phyloP scores from a whole-genome alignment of 257 asterid genomes.

The Gynochthodes officinalis region DNA sequence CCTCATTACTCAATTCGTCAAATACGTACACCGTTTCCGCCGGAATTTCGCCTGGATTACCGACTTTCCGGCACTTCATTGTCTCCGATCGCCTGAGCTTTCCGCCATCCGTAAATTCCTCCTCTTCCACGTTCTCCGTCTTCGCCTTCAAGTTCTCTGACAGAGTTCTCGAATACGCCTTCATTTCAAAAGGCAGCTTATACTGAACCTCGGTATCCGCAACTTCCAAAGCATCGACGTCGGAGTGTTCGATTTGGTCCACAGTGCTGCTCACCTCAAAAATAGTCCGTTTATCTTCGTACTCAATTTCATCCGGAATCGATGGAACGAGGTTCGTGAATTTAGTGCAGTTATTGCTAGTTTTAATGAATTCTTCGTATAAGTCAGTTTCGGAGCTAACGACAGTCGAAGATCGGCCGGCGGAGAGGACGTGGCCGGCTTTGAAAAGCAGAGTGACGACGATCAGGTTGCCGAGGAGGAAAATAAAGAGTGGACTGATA shows the following conservation, averaged over 20 bases:
- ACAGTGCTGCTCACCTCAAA: conserved; percentile 23
- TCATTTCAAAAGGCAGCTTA: conserved; percentile 4
- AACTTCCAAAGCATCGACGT: conserved; percentile 9
- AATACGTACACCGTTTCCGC: conserved; percentile 33
- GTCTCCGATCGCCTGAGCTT: conserved; percentile 59
- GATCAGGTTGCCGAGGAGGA: conserved; percentile 57
- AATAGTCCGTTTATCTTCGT: conserved; percentile 48
- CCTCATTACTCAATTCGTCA: conserved; percentile 69
- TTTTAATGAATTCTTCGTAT: conserved; percentile 25
- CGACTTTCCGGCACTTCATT: conserved; percentile 30
- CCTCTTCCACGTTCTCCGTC: conserved; percentile 13
- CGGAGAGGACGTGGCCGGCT: conserved; percentile 36
- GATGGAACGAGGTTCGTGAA: conserved; percentile 1
- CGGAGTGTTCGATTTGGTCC: not conserved
- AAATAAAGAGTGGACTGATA: conserved; percentile 55
- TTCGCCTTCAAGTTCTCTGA: conserved; percentile 29
- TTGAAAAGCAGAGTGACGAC: conserved; percentile 58
- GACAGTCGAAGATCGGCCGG: conserved; percentile 2
- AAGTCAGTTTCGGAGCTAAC: conserved; percentile 13
- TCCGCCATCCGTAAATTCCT: conserved; percentile 1
- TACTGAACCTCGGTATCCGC: not conserved
- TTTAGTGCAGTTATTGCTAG: conserved; percentile 3
- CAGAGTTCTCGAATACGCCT: conserved; percentile 20
- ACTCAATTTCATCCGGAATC: conserved; percentile 32
- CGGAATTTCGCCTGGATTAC: conserved; percentile 29